A percentile compares a stretch with the other conserved stretches of the same genome.
Conservation (phyloP, 2,329 filamentous ascomycete species). For the Sarocladium brachiariae region DNA sequence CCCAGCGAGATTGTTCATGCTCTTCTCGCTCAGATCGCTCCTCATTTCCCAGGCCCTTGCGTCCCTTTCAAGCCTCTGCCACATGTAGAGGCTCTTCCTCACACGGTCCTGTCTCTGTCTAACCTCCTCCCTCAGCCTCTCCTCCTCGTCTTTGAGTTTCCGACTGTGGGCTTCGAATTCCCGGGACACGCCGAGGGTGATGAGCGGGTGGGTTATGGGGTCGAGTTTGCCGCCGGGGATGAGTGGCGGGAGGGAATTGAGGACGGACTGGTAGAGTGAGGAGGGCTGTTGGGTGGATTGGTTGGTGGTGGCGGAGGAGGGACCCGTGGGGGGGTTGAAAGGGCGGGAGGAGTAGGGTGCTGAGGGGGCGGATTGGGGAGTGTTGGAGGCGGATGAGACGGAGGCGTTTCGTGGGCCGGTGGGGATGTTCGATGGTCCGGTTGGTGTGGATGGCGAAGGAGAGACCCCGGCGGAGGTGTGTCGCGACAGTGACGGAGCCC, state of each 20-base stretch:
- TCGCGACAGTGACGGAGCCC: background rate
- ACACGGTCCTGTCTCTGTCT: slow-evolving; percentile 47
- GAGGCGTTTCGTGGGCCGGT: slow-evolving; percentile 40
- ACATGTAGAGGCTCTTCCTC: slow-evolving; percentile 43
- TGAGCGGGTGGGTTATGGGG: slow-evolving; percentile 35
- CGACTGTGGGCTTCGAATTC: slow-evolving; percentile 48
- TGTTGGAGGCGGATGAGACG: slow-evolving; percentile 25
- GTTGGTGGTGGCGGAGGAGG: slow-evolving; percentile 23
- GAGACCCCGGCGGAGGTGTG: slow-evolving; percentile 26
- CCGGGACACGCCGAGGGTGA: slow-evolving; percentile 37
- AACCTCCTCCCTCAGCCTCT: slow-evolving; percentile 47
- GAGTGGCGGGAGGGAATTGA: slow-evolving; percentile 43
- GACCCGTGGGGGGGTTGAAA: slow-evolving; percentile 53
- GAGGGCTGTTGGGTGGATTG: background rate
- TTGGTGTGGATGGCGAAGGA: slow-evolving; percentile 32
- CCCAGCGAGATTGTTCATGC: slow-evolving; percentile 49
- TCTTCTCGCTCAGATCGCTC: slow-evolving; percentile 50
- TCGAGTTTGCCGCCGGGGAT: slow-evolving; percentile 50
- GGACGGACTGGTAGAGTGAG: slow-evolving; percentile 44
- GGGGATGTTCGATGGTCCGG: slow-evolving; percentile 35
- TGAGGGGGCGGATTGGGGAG: slow-evolving; percentile 32
- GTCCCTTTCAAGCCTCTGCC: slow-evolving; percentile 50
- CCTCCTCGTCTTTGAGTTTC: slow-evolving; percentile 51
- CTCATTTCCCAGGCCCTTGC: slow-evolving; percentile 46
- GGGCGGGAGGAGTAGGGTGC: slow-evolving; percentile 23